phyloP scores from a whole-genome alignment of 331 rosid species.

The Spiraea crenata region DNA sequence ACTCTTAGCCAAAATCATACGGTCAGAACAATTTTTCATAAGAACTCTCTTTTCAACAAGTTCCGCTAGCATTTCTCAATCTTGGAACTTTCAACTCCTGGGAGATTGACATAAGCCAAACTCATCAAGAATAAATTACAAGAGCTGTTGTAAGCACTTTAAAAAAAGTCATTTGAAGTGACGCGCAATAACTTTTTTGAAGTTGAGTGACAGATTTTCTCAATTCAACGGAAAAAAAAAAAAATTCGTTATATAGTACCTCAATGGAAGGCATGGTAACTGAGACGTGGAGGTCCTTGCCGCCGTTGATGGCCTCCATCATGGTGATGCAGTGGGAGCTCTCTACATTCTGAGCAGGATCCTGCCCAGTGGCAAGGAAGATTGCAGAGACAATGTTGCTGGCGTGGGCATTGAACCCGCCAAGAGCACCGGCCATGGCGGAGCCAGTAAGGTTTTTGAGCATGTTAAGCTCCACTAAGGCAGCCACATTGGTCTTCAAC shows the following conservation, averaged over 20 bases:
- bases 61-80: no score
- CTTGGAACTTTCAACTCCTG: no score
- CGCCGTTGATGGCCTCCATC: constrained; percentile 64
- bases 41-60: no score
- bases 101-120: no score
- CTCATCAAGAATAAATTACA: no score
- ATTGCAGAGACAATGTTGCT: constrained; percentile 66
- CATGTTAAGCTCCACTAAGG: constrained; percentile 68
- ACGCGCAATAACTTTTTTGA: no score
- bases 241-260: constrained; percentile 24
- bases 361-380: constrained; percentile 72
- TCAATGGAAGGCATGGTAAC: constrained; percentile 72
- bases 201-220: no score
- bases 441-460: constrained; percentile 69
- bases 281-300: constrained; percentile 59
- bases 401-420: constrained; percentile 74
- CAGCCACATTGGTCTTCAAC: constrained; percentile 51
- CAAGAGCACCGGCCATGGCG: constrained; percentile 68
- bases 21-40: no score
- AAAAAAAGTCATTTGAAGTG: no score
- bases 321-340: constrained; percentile 72
- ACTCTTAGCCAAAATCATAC: no score
- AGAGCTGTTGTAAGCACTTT: no score
- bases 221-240: no score
- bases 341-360: constrained; percentile 77